phyloP scores from a whole-genome alignment of 805 yeast species.

The Candida andamanensis region DNA sequence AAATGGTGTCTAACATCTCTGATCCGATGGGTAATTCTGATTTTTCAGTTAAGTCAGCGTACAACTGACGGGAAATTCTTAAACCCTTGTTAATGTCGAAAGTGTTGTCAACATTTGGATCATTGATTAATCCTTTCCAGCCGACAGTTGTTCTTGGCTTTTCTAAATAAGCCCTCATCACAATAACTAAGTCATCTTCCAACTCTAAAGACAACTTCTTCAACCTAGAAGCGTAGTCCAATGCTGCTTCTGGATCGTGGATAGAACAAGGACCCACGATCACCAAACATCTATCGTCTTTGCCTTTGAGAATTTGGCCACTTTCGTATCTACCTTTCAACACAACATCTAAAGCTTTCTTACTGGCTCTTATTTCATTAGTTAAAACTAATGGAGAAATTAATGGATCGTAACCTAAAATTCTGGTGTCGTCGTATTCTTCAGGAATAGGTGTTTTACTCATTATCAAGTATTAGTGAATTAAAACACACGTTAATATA shows the following conservation, averaged over 20 bases:
- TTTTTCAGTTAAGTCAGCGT: conserved; percentile 72
- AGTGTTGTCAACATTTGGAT: conserved; percentile 90
- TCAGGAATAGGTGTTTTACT: conserved; percentile 51
- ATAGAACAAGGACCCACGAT: conserved; percentile 97
- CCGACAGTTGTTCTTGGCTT: conserved; percentile 99
- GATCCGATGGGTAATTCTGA: conserved; percentile 78
- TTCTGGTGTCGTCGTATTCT: conserved; percentile 71
- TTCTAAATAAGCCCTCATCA: conserved; percentile 97
- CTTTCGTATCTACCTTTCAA: conserved; percentile 73
- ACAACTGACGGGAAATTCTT: conserved; percentile 81
- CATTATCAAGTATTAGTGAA: no score
- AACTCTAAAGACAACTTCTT: conserved; percentile 54
- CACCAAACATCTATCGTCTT: conserved; percentile 81
- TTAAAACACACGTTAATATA: not conserved
- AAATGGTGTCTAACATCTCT: conserved; percentile 96
- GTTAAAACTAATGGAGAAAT: conserved; percentile 94
- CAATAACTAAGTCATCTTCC: conserved; percentile 71
- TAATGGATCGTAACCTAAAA: conserved; percentile 88
- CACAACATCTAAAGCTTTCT: conserved; percentile 56
- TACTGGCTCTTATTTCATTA: conserved; percentile 71
- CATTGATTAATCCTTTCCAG: conserved; percentile 97
- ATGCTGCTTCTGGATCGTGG: conserved; percentile 89
- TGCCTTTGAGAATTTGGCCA: conserved; percentile 66
- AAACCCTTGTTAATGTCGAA: conserved; percentile 94
- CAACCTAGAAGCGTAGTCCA: conserved; percentile 76